phyloP scores from a whole-genome alignment of 176 grass and related monocot species.

The Eragrostis nindensis region DNA sequence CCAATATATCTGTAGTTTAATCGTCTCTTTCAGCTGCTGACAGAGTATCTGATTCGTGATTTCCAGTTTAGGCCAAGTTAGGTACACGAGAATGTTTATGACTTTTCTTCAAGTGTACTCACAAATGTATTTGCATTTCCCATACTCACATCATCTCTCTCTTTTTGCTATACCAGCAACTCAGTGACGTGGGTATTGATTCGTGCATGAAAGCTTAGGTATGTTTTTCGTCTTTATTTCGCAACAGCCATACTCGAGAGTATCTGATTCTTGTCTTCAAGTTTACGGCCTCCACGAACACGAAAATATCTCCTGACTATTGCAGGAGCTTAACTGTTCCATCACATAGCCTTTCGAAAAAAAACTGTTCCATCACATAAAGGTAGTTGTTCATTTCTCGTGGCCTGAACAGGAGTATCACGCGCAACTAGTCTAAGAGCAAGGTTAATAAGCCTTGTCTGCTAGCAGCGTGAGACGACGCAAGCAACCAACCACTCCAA shows the following conservation, averaged over 20 bases:
- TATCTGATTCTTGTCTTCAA: background rate
- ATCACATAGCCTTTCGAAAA: too few relatives aligned
- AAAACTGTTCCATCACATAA: background rate
- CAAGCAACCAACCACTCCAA: too few relatives aligned
- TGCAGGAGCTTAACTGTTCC: background rate
- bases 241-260: background rate
- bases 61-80: background rate
- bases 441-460: too few relatives aligned
- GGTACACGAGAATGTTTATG: background rate
- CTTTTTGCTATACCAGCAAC: background rate
- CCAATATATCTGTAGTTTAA: constrained; percentile 22
- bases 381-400: too few relatives aligned
- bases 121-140: background rate
- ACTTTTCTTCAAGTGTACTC: background rate
- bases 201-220: background rate
- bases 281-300: background rate
- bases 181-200: background rate
- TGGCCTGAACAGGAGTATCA: background rate
- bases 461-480: too few relatives aligned
- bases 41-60: background rate
- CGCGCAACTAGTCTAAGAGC: background rate
- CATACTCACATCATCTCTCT: background rate
- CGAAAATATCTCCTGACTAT: background rate
- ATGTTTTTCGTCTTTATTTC: background rate
- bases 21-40: background rate